Conservation (phyloP, 2,329 filamentous ascomycete genomes). For the Lasiodiplodia theobromae region DNA sequence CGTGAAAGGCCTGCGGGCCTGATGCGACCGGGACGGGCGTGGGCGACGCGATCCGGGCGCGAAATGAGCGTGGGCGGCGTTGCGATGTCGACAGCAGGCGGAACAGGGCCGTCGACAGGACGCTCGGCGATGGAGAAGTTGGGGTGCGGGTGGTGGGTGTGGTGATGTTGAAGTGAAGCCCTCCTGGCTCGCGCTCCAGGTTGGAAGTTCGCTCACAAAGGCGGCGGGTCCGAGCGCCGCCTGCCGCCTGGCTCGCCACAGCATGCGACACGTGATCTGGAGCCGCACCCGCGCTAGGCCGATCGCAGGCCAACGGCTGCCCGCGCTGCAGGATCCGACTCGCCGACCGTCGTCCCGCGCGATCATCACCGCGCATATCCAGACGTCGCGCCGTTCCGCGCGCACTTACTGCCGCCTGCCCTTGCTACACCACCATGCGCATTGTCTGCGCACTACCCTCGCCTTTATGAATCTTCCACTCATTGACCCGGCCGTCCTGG, state of each 20-base stretch:
- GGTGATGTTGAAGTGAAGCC: conserved; percentile 17
- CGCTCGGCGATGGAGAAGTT: conserved; percentile 44
- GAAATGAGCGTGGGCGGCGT: conserved; percentile 31
- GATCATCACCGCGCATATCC: conserved; percentile 15
- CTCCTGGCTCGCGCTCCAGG: conserved; percentile 21
- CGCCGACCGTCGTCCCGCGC: conserved; percentile 22
- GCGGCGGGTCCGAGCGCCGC: not conserved
- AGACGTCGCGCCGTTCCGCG: conserved; percentile 5
- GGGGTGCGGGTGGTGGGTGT: conserved; percentile 33
- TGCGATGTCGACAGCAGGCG: conserved; percentile 39
- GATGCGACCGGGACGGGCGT: conserved; percentile 25
- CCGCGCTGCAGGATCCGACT: conserved; percentile 5
- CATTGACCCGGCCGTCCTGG: conserved; percentile 74
- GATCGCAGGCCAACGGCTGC: not conserved
- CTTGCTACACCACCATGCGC: conserved; percentile 11
- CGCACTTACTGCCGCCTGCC: not conserved
- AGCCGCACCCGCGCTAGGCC: conserved; percentile 8
- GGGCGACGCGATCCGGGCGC: conserved; percentile 27
- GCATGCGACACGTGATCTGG: conserved; percentile 9
- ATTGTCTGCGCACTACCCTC: not conserved
- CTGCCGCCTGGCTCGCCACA: conserved; percentile 16
- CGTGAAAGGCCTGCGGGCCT: conserved; percentile 37
- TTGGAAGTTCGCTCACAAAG: conserved; percentile 25
- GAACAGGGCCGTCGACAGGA: conserved; percentile 37
- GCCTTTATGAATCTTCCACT: conserved; percentile 72